Evolutionary conservation across 768 basidiomycete genomes (phyloP), one percentile per base, ranked within the genome.

Genomic region (Collybia sordida): DNA sequence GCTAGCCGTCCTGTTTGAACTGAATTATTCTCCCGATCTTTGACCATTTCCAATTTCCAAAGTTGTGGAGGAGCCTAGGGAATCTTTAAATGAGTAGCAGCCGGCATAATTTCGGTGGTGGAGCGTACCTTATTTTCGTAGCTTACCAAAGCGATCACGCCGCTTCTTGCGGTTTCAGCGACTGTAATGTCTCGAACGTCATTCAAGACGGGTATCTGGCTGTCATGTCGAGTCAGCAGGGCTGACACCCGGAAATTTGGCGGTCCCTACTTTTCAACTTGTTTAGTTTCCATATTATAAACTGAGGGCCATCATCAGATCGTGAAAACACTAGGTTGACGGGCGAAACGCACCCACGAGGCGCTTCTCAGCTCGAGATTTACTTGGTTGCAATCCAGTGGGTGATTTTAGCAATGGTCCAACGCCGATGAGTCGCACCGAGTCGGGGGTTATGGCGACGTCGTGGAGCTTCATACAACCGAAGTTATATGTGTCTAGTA

Each of bases 141-240:
- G 61, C 86, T 88, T 42, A 89, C 77, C 44, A 90, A 64, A 17
- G 83, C 88, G 6, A 83, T 71, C 5, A 80, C 69, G 18, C 83
- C 85, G 49, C 67, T 65, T 23, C 67, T 62, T 5, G 62, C 57
- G 45, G 77, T 78, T 47, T 75, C 72, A 40, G 84, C 79, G 23
- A 88, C 63, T 0, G 84, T 85, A 34, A 90, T 81, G 59, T 88
- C 82, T 44, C 83, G 80, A 43, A 88, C 84, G 51, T 88, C 84
- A 57, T 88, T 83, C 2, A 89, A 69, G 4, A 88, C 81, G 3
- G 88, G 87, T 0, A 86, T 84, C 68, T 83, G 81, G 61, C 88
- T 89, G 51, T 15, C 9, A 42, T 31, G 37, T 58, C 15, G 58
- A 41, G 46, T 47, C 51, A 38, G 44, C 48, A 49, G 31, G 31